Base-by-base conservation (phyloP, 2,329 filamentous ascomycete species). In the Lomentospora prolificans region DNA sequence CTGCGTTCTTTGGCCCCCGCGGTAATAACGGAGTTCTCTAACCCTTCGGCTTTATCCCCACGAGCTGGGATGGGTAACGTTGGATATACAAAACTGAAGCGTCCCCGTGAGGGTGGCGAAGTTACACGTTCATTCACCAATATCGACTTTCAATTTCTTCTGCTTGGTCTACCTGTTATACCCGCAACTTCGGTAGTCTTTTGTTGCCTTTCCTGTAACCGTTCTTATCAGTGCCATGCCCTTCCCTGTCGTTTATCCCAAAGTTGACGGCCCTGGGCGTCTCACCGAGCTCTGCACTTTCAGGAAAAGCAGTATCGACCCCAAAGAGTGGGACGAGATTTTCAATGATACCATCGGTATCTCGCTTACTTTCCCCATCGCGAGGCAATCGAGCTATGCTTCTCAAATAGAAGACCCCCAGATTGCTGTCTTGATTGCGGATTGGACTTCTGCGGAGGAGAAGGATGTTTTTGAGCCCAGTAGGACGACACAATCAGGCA, bases 371-470 rank as follows among this genome's bases (percentile, higher is more conserved):
- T 50, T 50, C 46, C 46, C 46, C 19, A 50, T 50, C 14, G n/a
- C 25, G 14, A 24, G 46, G 19, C 46, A 50, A 28, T 24, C 19
- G 12, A 12, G n/a, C 17, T 24, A 24, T 9, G 46, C 46, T 12
- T 24, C 19, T 28, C 46, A 50, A 9, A 50, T 50, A 14, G 46
- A 50, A 19, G 46, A 50, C 46, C 19, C 19, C 10, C 19, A 24
- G 25, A 50, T 50, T 12, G 46, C 46, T 22, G 46, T 24, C 14
- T 19, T 50, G 12, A 28, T 50, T 22, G 46, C 46, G 14, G 46
- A 50, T 22, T 50, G 46, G 46, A 50, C 46, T 12, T 50, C 46
- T 14, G 46, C 46, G 14, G 46, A 50, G 46, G 46, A 50, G 25
- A 50, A 50, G 25, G 46, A 50, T 4, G 24, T 50, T 7, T 50